These are phyloP conservation scores for Vitis labrusca DNA, from an alignment of 164 flowering plant species.

Conservation along the genomic window DNA sequence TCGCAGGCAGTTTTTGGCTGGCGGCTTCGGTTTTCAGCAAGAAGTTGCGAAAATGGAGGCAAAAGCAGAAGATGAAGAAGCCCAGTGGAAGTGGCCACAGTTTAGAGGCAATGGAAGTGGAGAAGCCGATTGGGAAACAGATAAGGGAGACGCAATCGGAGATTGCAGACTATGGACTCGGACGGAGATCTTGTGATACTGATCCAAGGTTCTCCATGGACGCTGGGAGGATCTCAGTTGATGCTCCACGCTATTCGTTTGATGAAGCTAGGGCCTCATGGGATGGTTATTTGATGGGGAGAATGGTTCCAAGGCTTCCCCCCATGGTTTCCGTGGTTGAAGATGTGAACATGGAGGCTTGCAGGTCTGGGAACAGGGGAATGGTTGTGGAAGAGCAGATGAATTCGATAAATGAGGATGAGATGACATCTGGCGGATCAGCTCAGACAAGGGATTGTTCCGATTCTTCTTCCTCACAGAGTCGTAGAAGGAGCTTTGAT, in stretches of 20 bases:
- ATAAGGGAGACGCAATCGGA: constrained; percentile 64
- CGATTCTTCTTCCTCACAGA: constrained; percentile 22
- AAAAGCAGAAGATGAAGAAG: constrained; percentile 55
- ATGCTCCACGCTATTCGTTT: constrained; percentile 48
- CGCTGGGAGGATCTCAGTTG: constrained; percentile 33
- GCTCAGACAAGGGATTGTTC: constrained; percentile 35
- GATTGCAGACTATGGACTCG: constrained; percentile 72
- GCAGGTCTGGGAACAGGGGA: constrained; percentile 14
- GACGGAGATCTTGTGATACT: constrained; percentile 51
- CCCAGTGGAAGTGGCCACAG: constrained; percentile 5
- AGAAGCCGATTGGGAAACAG: constrained; percentile 22
- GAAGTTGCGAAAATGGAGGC: constrained; percentile 73
- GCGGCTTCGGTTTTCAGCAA: constrained; percentile 79
- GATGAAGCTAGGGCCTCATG: constrained; percentile 95
- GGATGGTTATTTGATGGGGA: constrained; percentile 74
- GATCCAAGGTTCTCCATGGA: constrained; percentile 60
- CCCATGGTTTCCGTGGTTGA: constrained; percentile 48
- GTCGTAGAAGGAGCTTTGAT: constrained; percentile 49
- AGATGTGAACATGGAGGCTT: constrained; percentile 21
- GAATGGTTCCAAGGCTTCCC: constrained; percentile 25
- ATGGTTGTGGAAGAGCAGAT: constrained; percentile 19
- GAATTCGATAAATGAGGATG: constrained; percentile 25
- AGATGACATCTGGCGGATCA: constrained; percentile 42
- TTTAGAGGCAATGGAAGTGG: constrained; percentile 15
- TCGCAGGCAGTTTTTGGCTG: constrained; percentile 58